Base-by-base conservation (phyloP, 1,139 yeast species). In the Pichia sp. region DNA sequence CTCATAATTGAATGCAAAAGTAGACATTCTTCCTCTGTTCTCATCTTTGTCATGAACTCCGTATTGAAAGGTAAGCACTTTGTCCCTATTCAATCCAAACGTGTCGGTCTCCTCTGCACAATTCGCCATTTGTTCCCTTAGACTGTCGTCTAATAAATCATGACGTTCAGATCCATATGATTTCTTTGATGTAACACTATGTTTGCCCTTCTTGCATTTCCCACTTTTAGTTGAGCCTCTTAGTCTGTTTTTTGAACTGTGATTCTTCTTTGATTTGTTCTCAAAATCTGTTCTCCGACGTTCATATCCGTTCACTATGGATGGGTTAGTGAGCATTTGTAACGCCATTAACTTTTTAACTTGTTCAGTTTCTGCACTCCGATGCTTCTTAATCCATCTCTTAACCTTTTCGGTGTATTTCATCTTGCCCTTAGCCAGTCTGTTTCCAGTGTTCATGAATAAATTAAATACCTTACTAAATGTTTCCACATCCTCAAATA, bases 401-500 rank as follows among this genome's bases (percentile, higher is more conserved):
- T 40, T 45, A 22, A 52, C 33, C 10, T 44, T 36, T 13, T 31
- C 22, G 11, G 33, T 20, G 26, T 29, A 33, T 12, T 18, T 13
- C 7, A 24, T 12, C 15, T 24, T 24, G 15, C 15, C 17, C 11
- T 24, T 24, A 17, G 22, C 5, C 4, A 13, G 15, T 11, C 9
- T n/a, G 11, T 20, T 24, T 14, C 15, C 8, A 9, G 5, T 15
- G 16, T 35, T 33, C 40, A 48, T 44, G 29, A 52, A 48, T 12
- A 51, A 19, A 14, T 35, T 39, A 25, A 50, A 48, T 10, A 51
- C 32, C 13, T 37, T 39, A 24, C 35, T 29, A 23, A 55, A 50
- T 2, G 58, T 44, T 24, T 46, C 48, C 32, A 49, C 37, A 36
- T 55, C 57, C 23, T 44, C 47, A 38, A 55, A 53, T 19, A 55